Evolutionary conservation across 2,329 filamentous ascomycete species (phyloP).

Genomic region (Dothistroma pini): DNA sequence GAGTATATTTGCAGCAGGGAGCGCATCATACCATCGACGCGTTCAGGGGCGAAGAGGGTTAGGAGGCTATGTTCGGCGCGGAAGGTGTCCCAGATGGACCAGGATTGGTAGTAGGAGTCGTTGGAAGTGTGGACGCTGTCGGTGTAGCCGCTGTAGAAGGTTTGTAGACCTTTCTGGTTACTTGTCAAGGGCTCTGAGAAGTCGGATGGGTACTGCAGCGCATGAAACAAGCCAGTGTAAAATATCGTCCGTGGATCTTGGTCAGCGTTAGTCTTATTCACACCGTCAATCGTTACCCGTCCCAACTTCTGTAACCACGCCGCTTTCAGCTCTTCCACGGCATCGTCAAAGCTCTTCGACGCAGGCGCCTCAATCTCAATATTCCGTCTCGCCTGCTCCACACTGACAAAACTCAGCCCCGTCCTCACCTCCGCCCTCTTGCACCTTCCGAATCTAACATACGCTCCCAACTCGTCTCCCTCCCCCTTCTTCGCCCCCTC

Average conservation of each 20-base stretch:
- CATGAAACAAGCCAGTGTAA: slow-evolving; percentile 48
- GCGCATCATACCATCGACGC: slow-evolving; percentile 49
- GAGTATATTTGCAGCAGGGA: slow-evolving; percentile 46
- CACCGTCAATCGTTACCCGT: slow-evolving; percentile 43
- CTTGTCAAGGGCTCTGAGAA: slow-evolving; percentile 44
- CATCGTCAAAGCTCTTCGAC: slow-evolving; percentile 37
- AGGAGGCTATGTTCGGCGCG: slow-evolving; percentile 47
- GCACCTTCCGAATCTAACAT: slow-evolving; percentile 38
- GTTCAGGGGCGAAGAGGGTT: slow-evolving; percentile 46
- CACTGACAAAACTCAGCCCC: slow-evolving; percentile 46
- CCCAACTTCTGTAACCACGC: slow-evolving; percentile 48
- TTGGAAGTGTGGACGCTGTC: slow-evolving; percentile 42
- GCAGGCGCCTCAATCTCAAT: slow-evolving; percentile 44
- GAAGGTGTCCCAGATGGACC: slow-evolving; percentile 52
- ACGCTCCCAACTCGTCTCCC: slow-evolving; percentile 42
- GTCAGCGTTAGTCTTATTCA: slow-evolving; percentile 40
- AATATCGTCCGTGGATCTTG: slow-evolving; percentile 46
- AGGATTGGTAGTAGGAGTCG: slow-evolving; percentile 50
- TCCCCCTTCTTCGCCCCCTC: slow-evolving; percentile 24
- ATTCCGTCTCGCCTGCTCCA: slow-evolving; percentile 47
- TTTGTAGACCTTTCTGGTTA: slow-evolving; percentile 23
- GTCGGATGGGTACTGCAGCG: slow-evolving; percentile 48
- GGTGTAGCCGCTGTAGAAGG: slow-evolving; percentile 48
- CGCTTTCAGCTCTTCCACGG: slow-evolving; percentile 40
- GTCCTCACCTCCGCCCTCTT: slow-evolving; percentile 45